Evolutionary conservation across 768 basidiomycete species (phyloP), one percentile per base, ranked within the genome.

Genomic region (Hygrocybe coccinea): DNA sequence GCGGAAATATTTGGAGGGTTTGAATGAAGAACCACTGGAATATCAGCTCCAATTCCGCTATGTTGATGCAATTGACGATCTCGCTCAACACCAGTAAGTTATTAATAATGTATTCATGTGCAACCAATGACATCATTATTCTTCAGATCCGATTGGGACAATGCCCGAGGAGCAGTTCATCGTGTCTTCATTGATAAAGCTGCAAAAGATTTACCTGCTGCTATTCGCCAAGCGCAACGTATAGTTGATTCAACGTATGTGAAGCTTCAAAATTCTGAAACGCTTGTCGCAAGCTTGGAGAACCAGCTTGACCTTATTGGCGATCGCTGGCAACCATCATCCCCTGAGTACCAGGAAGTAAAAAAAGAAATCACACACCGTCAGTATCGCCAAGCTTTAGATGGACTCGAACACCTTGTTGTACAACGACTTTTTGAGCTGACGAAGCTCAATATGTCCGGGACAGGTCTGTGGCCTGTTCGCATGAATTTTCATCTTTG

Each of bases 381-480:
- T 1, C 9, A 21, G 21, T 52, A 52, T 37, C 25, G 19, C 17
- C 50, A 6, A 36, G 36, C 34, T 14, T 25, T 52, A 15, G 50
- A 52, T 21, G 33, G 19, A 17, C 35, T 52, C 15, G 50, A 52
- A 21, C 34, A 19, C 19, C 36, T 52, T 9, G 33, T 52, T n/a
- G 34, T 52, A 8, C 34, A 35, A 21, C 12, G 50, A 7, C 12
- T 52, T 10, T 52, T 52, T 52, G 50, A 52, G 29, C 19, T 52
- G 15, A 54, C 60, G 6, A 73, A 69, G 56, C 48, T 68, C 21
- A 59, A 57, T 17, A 45, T 66, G 47, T 59, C 55, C 7, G 63
- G 60, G 19, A 60, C 59, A 2, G 63, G 69, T 67, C 48, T 12
- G 62, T 49, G 11, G 22, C 34, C 34, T 49, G 7, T 35, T 69